These are phyloP conservation scores for Sugiyamaella lignohabitans DNA, from an alignment of 805 yeast species.

Conservation along the genomic window DNA sequence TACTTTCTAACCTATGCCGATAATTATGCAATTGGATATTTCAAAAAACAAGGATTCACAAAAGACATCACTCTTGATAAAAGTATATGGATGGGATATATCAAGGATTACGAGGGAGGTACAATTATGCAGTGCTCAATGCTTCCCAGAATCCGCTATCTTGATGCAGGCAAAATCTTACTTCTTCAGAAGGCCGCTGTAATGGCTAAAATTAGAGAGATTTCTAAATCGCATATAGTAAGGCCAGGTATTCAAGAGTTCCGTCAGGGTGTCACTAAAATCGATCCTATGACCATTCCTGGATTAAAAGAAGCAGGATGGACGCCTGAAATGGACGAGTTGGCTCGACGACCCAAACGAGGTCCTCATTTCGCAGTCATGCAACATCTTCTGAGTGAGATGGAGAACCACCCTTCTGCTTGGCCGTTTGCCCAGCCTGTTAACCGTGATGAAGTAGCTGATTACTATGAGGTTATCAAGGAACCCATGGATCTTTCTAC, in stretches of 20 bases:
- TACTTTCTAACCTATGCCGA: constrained; percentile 95
- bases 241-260: constrained; percentile 77
- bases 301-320: constrained; percentile 93
- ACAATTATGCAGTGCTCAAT: constrained; percentile 95
- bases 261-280: constrained; percentile 34
- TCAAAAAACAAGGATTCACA: constrained; percentile 96
- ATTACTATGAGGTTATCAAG: constrained; percentile 90
- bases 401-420: constrained; percentile 92
- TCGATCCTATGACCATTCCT: constrained; percentile 83
- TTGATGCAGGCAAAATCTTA: constrained; percentile 81
- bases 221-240: constrained; percentile 73
- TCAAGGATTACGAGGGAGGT: constrained; percentile 98
- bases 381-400: constrained; percentile 79
- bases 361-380: constrained; percentile 92
- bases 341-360: constrained; percentile 90
- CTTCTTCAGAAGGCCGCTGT: constrained; percentile 89
- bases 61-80: constrained; percentile 86
- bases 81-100: constrained; percentile 94
- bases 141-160: constrained; percentile 81
- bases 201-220: constrained; percentile 69
- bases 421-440: constrained; percentile 98
- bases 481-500: constrained; percentile 98
- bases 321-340: constrained; percentile 97
- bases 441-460: constrained; percentile 88
- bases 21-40: constrained; percentile 97